Evolutionary conservation across 176 grass and related monocot species (phyloP).

Genomic region (Avena atlantica): DNA sequence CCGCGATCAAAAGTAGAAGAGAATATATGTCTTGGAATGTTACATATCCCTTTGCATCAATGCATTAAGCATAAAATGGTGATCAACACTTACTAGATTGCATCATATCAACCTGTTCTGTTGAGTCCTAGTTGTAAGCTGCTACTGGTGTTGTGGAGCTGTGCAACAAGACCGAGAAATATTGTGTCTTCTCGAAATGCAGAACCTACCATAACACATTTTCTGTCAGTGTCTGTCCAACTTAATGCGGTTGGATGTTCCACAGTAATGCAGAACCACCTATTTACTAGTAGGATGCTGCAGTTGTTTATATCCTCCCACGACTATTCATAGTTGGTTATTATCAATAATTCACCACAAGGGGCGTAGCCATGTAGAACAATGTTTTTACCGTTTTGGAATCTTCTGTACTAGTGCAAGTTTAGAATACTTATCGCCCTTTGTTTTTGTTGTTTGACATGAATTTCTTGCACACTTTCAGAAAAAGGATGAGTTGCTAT

Average conservation of each 20-base stretch:
- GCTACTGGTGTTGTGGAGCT: neutral
- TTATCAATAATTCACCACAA: neutral
- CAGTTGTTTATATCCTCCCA: neutral
- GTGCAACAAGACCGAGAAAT: neutral
- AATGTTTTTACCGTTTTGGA: constrained; percentile 14
- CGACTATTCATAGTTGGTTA: neutral
- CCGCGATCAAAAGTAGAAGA: neutral
- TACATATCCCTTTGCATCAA: neutral
- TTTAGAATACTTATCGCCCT: neutral
- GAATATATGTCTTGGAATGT: neutral
- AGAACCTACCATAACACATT: neutral
- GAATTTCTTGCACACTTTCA: constrained; percentile 43
- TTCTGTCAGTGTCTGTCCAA: constrained; percentile 10
- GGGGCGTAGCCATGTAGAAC: constrained; percentile 8
- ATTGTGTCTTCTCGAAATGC: neutral
- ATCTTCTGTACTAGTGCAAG: neutral
- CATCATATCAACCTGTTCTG: neutral
- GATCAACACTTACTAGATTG: neutral
- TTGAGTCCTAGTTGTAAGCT: constrained; percentile 2
- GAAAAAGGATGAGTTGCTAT: constrained; percentile 74
- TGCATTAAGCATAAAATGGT: neutral
- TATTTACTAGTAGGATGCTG: constrained; percentile 27
- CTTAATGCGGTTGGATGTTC: constrained; percentile 23
- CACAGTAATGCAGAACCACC: neutral
- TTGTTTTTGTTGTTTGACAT: constrained; percentile 20